Base-by-base conservation (phyloP, 2,329 filamentous ascomycete genomes). In the Pseudogymnoascus verrucosus region DNA sequence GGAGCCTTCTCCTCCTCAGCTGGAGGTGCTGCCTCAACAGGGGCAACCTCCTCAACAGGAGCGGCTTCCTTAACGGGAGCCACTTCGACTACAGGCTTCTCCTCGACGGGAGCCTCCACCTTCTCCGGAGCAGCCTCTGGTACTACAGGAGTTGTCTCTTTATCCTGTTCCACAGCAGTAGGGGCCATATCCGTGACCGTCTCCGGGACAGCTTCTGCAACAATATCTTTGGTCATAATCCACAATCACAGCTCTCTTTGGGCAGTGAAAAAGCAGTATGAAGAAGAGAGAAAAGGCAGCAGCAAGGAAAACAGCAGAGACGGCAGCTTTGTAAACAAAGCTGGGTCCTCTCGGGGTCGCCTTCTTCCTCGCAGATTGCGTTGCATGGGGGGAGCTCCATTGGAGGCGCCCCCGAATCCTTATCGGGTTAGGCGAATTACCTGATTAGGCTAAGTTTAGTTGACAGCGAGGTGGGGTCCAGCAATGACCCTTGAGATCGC, bases 301-400 rank as follows among this genome's bases (percentile, higher is more conserved):
- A 57, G 51, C 4, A 11, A 19, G 28, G 26, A 57, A 57, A 57
- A 57, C 51, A 19, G 51, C 51, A 57, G 51, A 57, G 26, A 57
- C 16, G 51, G 28, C 28, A 21, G 19, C 51, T 57, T 57, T 57
- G 51, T 57, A 57, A 57, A 57, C 51, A 57, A 57, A 57, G 28
- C 51, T 57, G 51, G 51, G 51, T 57, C 51, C 51, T 16, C 16
- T 57, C 28, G 51, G 51, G 51, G 51, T 34, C 16, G 51, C 28
- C 51, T 57, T 57, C 51, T 57, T 34, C 51, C 51, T 57, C 51
- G 51, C 51, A 57, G 51, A 57, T 57, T 57, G 51, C 51, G 51
- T 57, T 57, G 51, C 51, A 57, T 34, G 51, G 51, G 51, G 51
- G 51, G 51, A 57, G 51, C 51, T 57, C 51, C 51, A 57, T 57